Evolutionary conservation across 2,329 filamentous ascomycete genomes (phyloP).

Genomic region (Corinectria fuckeliana): DNA sequence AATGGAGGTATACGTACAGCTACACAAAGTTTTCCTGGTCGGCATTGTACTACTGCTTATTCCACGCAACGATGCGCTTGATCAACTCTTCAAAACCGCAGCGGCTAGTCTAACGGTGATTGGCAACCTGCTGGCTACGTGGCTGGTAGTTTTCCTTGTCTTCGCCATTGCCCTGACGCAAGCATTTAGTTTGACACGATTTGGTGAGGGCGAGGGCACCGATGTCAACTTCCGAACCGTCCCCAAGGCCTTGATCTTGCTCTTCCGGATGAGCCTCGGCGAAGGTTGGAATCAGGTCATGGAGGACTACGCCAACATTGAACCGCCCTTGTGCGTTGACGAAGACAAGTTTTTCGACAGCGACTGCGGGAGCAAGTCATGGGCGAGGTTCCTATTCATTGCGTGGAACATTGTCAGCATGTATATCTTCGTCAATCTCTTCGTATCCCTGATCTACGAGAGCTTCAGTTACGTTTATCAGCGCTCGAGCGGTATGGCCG

Average conservation of each 20-base stretch:
- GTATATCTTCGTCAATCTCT: constrained; percentile 99
- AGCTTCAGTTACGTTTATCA: constrained; percentile 99
- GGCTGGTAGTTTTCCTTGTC: constrained; percentile 95
- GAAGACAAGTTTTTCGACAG: constrained; percentile 77
- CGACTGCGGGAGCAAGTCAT: constrained; percentile 89
- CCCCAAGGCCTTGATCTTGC: constrained; percentile 88
- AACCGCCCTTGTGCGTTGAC: constrained; percentile 80
- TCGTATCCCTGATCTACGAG: constrained; percentile 98
- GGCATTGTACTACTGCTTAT: constrained; percentile 89
- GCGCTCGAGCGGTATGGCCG: constrained; percentile 88
- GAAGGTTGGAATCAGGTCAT: constrained; percentile 98
- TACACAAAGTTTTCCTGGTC: constrained; percentile 95
- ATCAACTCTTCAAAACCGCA: constrained; percentile 98
- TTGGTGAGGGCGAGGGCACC: constrained; percentile 72
- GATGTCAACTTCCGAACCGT: constrained; percentile 95
- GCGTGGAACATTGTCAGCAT: constrained; percentile 99
- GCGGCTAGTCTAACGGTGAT: constrained; percentile 92
- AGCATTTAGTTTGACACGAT: constrained; percentile 92
- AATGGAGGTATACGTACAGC: constrained; percentile 71
- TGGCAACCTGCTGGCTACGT: constrained; percentile 89
- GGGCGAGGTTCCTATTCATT: constrained; percentile 90
- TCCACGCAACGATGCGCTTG: constrained; percentile 93
- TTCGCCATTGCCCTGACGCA: constrained; percentile 97
- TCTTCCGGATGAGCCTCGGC: constrained; percentile 91
- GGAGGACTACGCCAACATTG: constrained; percentile 89